Percentiles rank a stretch among this genome's conserved stretches.
Conservation (phyloP, 1,284 basidiomycete species). For the Uromyces viciae-fabae region DNA sequence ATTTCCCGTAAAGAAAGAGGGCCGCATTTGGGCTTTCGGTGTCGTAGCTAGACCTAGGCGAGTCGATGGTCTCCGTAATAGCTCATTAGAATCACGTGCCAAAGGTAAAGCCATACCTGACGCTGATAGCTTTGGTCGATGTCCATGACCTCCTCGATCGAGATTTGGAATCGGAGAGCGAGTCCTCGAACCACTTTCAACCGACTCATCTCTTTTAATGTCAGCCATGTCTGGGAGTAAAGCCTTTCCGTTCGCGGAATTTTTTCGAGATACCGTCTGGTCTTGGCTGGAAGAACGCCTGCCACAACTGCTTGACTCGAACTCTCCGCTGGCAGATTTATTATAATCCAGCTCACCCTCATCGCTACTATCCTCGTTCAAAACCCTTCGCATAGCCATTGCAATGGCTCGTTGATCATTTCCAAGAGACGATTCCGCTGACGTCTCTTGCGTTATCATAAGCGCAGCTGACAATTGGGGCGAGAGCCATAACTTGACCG, state of each 20-base stretch:
- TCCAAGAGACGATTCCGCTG: background rate
- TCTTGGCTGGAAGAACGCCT: slow-evolving; percentile 26
- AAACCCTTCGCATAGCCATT: slow-evolving; percentile 25
- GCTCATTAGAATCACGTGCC: slow-evolving; percentile 7
- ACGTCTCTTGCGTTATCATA: slow-evolving; percentile 16
- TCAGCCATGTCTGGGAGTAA: background rate
- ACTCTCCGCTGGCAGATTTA: slow-evolving; percentile 19
- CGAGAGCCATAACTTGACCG: slow-evolving; percentile 19
- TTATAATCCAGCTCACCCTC: slow-evolving; percentile 27
- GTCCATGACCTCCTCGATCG: background rate
- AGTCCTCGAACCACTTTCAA: slow-evolving; percentile 12
- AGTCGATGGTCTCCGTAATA: slow-evolving; percentile 19
- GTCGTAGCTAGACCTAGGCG: slow-evolving; percentile 23
- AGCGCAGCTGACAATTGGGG: slow-evolving; percentile 14
- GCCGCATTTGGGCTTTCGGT: slow-evolving; percentile 26
- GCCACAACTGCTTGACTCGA: slow-evolving; percentile 11
- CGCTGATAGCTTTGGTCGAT: slow-evolving; percentile 19
- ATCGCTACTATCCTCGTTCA: slow-evolving; percentile 35
- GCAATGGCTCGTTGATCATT: slow-evolving; percentile 24
- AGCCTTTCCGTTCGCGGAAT: slow-evolving; percentile 3
- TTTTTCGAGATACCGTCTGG: background rate
- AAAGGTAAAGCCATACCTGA: slow-evolving; percentile 9
- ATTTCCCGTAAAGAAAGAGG: slow-evolving; percentile 9
- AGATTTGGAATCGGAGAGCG: slow-evolving; percentile 11
- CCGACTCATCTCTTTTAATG: slow-evolving; percentile 11